Evolutionary conservation across 257 asterid species (phyloP).

Genomic region (Salvia miltiorrhiza): DNA sequence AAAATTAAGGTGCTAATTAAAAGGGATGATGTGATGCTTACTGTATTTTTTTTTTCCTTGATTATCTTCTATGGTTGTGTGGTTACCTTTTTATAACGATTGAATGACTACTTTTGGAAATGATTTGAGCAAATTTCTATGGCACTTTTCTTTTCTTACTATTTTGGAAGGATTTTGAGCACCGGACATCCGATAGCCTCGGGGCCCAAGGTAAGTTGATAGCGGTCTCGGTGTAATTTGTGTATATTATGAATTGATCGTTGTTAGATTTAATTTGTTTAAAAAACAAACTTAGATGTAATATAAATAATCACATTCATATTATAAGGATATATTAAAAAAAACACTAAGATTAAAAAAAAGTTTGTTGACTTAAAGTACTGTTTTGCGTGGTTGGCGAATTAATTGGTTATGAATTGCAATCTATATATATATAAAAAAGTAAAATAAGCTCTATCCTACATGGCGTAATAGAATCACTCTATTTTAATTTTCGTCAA

Average conservation of each 20-base stretch:
- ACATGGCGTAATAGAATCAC: too few species aligned
- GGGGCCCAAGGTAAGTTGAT: background rate
- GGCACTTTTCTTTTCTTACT: background rate
- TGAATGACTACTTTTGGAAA: conserved; percentile 11
- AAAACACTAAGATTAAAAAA: too few species aligned
- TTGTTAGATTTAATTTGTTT: too few species aligned
- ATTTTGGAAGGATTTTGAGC: background rate
- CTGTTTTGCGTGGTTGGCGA: too few species aligned
- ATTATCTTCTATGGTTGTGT: background rate
- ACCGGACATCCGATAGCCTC: background rate
- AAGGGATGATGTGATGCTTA: background rate
- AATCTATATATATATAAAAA: too few species aligned
- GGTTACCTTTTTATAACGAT: conserved; percentile 3
- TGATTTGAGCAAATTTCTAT: background rate
- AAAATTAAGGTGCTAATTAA: background rate
- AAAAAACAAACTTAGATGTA: too few species aligned
- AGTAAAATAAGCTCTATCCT: too few species aligned
- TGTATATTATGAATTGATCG: background rate
- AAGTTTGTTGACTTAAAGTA: too few species aligned
- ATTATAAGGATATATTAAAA: too few species aligned
- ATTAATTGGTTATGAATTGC: too few species aligned
- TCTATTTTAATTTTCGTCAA: too few species aligned
- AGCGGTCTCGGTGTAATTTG: background rate
- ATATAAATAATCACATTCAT: too few species aligned
- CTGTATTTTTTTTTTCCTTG: conserved; percentile 9